phyloP scores from a whole-genome alignment of 129 eudicot genomes.

The sunflower (Helianthus annuus) region HanXRQr2.0-SUNRISE NC_035449.2:53119953-53120452 shows the following conservation, averaged over 20 bases:
- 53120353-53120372: neutral
- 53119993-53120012: conserved; percentile 7
- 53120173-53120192: conserved; percentile 34
- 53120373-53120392: neutral
- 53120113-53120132: conserved; percentile 19
- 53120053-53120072: conserved; percentile 23
- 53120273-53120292: conserved; percentile 18
- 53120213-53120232: neutral
- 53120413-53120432: no score
- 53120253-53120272: conserved; percentile 1
- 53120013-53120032: conserved; percentile 28
- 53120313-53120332: neutral
- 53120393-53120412: no score
- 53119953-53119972: conserved; percentile 29
- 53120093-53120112: conserved; percentile 26
- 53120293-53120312: neutral
- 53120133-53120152: conserved; percentile 2
- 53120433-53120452: no score
- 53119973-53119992: conserved; percentile 27
- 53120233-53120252: neutral
- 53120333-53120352: neutral
- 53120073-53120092: conserved; percentile 20
- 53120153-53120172: conserved; percentile 18
- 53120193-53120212: neutral
- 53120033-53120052: conserved; percentile 34